phyloP scores from a whole-genome alignment of 148 eudicot species.

The Cornus suecica region DNA sequence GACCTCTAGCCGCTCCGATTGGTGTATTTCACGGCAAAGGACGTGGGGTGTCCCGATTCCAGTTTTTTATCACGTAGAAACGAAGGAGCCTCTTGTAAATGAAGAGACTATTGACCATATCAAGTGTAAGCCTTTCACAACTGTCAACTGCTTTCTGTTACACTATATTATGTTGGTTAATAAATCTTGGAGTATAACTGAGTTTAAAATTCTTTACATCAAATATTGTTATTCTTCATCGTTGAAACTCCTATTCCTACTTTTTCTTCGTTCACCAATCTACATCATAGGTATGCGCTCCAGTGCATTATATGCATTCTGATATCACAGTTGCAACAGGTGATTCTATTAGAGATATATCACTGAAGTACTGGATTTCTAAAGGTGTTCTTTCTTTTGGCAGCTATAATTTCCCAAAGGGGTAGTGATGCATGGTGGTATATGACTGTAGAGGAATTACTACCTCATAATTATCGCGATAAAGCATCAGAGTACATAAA shows the following conservation, averaged over 20 bases:
- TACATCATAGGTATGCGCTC: too few species aligned
- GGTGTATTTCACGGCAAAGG: slow-evolving; percentile 99
- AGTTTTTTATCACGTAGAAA: slow-evolving; percentile 81
- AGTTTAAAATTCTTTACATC: not conserved
- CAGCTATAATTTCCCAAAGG: slow-evolving; percentile 74
- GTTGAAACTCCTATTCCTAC: not conserved
- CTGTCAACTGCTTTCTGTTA: not conserved
- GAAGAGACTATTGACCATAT: slow-evolving; percentile 82
- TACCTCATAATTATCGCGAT: slow-evolving; percentile 71
- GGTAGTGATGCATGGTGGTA: slow-evolving; percentile 99
- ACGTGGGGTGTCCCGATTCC: slow-evolving; percentile 99
- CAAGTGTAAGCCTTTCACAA: slow-evolving; percentile 44
- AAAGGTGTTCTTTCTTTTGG: slow-evolving; percentile 18
- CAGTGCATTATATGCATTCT: not conserved
- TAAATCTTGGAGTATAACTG: not conserved
- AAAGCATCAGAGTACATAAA: slow-evolving; percentile 74
- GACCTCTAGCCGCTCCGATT: slow-evolving; percentile 96
- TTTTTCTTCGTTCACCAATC: too few species aligned
- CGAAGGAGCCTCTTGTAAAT: slow-evolving; percentile 87
- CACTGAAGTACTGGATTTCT: slow-evolving; percentile 3
- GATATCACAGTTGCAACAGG: not conserved
- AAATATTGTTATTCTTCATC: not conserved
- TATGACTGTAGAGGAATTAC: slow-evolving; percentile 78
- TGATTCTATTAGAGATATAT: not conserved
- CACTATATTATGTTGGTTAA: not conserved